Conservation (phyloP, 2,329 filamentous ascomycete genomes). For the Cladosporium sphaerospermum region DNA sequence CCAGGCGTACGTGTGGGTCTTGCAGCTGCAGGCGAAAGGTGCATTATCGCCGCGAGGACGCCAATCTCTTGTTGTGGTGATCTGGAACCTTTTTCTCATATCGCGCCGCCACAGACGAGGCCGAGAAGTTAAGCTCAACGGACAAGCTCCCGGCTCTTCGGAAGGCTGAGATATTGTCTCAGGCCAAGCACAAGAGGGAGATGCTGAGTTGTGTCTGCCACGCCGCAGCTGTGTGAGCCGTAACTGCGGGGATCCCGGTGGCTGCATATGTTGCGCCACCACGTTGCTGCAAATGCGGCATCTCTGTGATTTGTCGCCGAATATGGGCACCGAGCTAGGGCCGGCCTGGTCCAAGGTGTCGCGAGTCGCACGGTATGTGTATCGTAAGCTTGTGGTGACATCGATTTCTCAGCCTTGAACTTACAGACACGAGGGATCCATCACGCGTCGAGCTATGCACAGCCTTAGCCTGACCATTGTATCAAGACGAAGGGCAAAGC, state of each 20-base stretch:
- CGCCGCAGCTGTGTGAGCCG: too few relatives aligned
- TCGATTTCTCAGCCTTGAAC: too few relatives aligned
- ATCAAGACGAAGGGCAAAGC: conserved; percentile 2
- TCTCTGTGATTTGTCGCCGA: not conserved
- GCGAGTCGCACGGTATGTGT: too few relatives aligned
- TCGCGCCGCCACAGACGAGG: too few relatives aligned
- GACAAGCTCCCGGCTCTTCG: conserved; percentile 7
- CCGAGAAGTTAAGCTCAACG: conserved; percentile 6
- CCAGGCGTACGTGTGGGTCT: conserved; percentile 2
- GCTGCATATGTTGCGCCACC: conserved; percentile 9
- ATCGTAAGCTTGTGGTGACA: too few relatives aligned
- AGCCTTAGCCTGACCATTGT: not conserved
- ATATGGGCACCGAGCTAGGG: not conserved
- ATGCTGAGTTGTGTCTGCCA: too few relatives aligned
- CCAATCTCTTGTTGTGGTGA: too few relatives aligned
- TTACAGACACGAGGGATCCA: too few relatives aligned
- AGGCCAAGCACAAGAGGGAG: not conserved
- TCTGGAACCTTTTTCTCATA: too few relatives aligned
- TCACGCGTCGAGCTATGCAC: too few relatives aligned
- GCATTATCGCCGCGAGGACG: not conserved
- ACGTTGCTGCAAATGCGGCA: not conserved
- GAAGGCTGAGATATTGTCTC: conserved; percentile 2
- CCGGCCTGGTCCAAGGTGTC: too few relatives aligned
- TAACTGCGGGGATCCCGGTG: conserved; percentile 7
- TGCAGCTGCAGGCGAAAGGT: not conserved